phyloP scores from a whole-genome alignment of 2,329 filamentous ascomycete genomes.

The Aspergillus japonicus region DNA sequence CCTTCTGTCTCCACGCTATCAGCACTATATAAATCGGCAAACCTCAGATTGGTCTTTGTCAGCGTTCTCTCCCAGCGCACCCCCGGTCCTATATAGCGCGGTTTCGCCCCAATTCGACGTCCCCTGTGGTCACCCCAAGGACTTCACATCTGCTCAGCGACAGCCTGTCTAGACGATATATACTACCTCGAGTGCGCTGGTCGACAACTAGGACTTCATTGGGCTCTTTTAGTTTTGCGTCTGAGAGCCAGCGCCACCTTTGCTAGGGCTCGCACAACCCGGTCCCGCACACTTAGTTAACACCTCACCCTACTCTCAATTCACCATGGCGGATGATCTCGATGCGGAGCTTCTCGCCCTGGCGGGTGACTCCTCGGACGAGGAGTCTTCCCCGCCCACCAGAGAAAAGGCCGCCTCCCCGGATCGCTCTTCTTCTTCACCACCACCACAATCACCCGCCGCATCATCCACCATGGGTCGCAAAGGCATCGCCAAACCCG shows the following conservation, averaged over 20 bases:
- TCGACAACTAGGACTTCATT: not conserved
- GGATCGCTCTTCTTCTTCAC: constrained; percentile 50
- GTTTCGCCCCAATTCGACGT: constrained; percentile 3
- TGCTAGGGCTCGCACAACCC: not conserved
- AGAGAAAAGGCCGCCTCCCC: constrained; percentile 57
- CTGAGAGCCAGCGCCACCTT: constrained; percentile 6
- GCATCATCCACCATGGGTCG: constrained; percentile 46
- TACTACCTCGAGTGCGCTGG: not conserved
- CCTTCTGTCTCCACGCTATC: not conserved
- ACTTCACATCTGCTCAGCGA: constrained; percentile 18
- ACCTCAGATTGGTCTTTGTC: not conserved
- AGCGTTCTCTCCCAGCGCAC: constrained; percentile 2
- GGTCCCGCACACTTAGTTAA: constrained; percentile 13
- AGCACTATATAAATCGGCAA: not conserved
- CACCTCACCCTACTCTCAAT: constrained; percentile 11
- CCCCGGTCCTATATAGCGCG: constrained; percentile 14
- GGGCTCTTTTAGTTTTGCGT: not conserved
- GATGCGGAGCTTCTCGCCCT: constrained; percentile 93
- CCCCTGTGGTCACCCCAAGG: constrained; percentile 9
- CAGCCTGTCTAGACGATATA: not conserved
- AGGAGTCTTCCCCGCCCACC: constrained; percentile 54
- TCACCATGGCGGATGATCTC: constrained; percentile 73
- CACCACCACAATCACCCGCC: constrained; percentile 50
- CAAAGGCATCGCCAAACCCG: constrained; percentile 45
- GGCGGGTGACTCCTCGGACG: constrained; percentile 65